Conservation (phyloP, 2,329 filamentous ascomycete species). For the Pezicula neosporulosa region DNA sequence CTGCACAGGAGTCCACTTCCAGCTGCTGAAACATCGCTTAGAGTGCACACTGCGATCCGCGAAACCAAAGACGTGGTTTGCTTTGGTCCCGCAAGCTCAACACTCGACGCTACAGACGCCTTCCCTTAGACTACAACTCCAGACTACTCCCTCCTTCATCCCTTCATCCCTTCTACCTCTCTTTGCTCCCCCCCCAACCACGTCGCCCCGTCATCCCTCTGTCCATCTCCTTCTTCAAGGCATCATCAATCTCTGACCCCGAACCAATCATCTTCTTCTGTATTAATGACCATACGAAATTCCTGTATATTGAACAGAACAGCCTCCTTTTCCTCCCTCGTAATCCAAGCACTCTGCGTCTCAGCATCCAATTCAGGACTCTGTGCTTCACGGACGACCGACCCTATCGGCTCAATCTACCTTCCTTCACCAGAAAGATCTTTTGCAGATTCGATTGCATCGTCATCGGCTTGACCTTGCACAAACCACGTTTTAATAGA, state of each 20-base stretch:
- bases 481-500: slow-evolving; percentile 19
- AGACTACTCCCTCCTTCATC: neutral
- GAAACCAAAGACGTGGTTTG: no score
- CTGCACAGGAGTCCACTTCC: no score
- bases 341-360: slow-evolving; percentile 19
- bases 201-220: neutral
- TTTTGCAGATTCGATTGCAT: slow-evolving; percentile 10
- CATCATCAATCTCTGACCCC: neutral
- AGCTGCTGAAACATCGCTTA: no score
- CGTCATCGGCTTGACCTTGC: slow-evolving; percentile 20
- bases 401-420: slow-evolving; percentile 20
- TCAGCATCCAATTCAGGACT: slow-evolving; percentile 3
- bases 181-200: neutral
- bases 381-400: slow-evolving; percentile 24
- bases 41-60: no score
- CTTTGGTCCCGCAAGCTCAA: no score
- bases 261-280: neutral
- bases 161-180: neutral
- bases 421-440: slow-evolving; percentile 16
- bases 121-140: neutral
- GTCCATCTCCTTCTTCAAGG: neutral
- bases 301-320: neutral
- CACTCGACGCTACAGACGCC: neutral
- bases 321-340: neutral
- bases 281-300: neutral